Evolutionary conservation across 2,329 filamentous ascomycete species (phyloP).

Genomic region (Alternaria sp.): DNA sequence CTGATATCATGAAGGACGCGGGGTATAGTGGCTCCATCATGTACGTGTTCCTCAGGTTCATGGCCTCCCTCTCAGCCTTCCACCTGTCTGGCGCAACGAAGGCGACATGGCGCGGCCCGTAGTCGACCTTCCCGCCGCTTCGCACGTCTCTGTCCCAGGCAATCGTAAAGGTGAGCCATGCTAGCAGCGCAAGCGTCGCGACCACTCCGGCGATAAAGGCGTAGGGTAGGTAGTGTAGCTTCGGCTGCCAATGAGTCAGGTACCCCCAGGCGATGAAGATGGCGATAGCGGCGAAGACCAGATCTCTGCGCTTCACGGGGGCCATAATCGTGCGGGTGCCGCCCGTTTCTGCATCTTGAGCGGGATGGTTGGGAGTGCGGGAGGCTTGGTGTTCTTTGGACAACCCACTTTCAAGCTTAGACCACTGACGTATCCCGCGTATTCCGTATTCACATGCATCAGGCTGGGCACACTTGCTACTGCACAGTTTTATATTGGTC

Average conservation of each 20-base stretch:
- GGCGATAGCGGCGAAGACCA: constrained; percentile 71
- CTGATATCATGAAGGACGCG: constrained; percentile 78
- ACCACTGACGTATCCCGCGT: constrained; percentile 27
- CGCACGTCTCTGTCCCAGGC: constrained; percentile 55
- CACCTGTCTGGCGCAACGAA: constrained; percentile 73
- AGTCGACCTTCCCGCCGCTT: constrained; percentile 52
- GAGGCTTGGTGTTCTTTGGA: constrained; percentile 27
- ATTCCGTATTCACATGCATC: constrained; percentile 12
- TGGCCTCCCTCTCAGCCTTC: constrained; percentile 72
- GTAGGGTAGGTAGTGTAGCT: constrained; percentile 84
- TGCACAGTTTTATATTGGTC: background rate
- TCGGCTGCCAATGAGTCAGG: constrained; percentile 80
- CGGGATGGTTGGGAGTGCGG: constrained; percentile 21
- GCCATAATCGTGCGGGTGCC: constrained; percentile 66
- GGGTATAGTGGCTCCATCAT: constrained; percentile 73
- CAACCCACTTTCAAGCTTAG: constrained; percentile 27
- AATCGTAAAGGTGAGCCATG: constrained; percentile 69
- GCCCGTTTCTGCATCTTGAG: constrained; percentile 50
- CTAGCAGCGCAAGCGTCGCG: constrained; percentile 61
- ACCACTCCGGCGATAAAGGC: constrained; percentile 78
- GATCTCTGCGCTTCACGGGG: constrained; percentile 74
- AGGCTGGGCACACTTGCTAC: background rate
- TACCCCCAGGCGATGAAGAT: constrained; percentile 89
- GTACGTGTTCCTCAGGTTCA: constrained; percentile 73
- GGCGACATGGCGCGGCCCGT: constrained; percentile 53